Conservation (phyloP, 345 rosid genomes). For the Ricinus communis region DNA sequence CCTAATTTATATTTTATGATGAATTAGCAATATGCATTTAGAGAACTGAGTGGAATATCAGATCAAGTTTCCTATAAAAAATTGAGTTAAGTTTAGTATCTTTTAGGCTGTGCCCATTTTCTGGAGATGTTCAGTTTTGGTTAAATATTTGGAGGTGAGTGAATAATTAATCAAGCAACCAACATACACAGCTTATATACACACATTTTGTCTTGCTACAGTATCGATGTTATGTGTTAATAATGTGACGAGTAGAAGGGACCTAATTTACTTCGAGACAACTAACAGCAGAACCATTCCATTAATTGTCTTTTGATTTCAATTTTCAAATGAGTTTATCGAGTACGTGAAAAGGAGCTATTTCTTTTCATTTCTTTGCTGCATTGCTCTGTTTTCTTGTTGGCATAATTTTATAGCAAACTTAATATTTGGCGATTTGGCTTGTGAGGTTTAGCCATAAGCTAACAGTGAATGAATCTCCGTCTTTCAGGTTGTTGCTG, state of each 20-base stretch:
- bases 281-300: too few relatives aligned
- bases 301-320: too few relatives aligned
- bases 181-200: too few relatives aligned
- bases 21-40: not conserved
- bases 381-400: not conserved
- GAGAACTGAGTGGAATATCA: not conserved
- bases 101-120: not conserved
- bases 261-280: too few relatives aligned
- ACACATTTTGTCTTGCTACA: not conserved
- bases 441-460: not conserved
- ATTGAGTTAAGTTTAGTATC: not conserved
- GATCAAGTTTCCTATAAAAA: not conserved
- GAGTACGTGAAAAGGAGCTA: too few relatives aligned
- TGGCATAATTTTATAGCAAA: not conserved
- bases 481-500: slow-evolving; percentile 57
- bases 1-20: not conserved
- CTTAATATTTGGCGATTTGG: not conserved
- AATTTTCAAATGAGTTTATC: too few relatives aligned
- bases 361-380: too few relatives aligned
- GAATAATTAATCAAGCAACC: too few relatives aligned
- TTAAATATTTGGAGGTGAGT: too few relatives aligned
- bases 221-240: not conserved
- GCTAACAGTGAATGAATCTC: not conserved
- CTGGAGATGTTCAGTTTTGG: not conserved
- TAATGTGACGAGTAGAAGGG: not conserved